Base-by-base conservation (phyloP, 331 rosid species). In the Quercus tomentella region DNA sequence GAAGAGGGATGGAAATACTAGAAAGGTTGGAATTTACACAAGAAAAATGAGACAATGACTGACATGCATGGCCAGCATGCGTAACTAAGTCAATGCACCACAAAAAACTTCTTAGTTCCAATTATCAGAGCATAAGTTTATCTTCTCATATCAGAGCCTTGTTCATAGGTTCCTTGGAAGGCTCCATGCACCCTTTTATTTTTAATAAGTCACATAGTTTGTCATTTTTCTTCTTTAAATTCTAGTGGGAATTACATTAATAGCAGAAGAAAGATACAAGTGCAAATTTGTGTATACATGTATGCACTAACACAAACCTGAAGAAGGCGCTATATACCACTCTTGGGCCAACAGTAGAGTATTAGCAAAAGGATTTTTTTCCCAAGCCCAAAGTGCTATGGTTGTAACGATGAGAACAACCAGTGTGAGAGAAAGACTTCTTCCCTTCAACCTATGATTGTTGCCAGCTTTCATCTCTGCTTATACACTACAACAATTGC, bases 331-430 rank as follows among this genome's bases (percentile, higher is more conserved):
- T 67, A 17, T 49, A 61, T 81, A 82, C 85, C 83, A 79, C 79
- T 86, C 89, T 82, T 76, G 87, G 73, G 88, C 84, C 41, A 83
- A 77, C 52, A 83, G 79, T 56, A 93, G 84, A 52, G 90, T 86
- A 30, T 45, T 70, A 15, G 87, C 81, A 70, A 96, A 76, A 49
- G 89, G 97, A 77, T 84, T 96, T 71, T 78, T 83, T 90, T 91
- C 92, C 93, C 94, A 96, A 65, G 85, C 82, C 97, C 93, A 93
- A 77, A 93, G 68, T 75, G 92, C 74, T 57, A 86, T 74, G 61
- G 90, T 83, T 56, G 90, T 78, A 15, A 88, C 63, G 76, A 89
- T 55, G 73, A 96, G 83, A 51, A 83, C 79, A 84, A 85, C 84
- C 76, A 96, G 61, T 73, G 81, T 81, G 67, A 90, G 51, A 79